Evolutionary conservation across 1,139 yeast genomes (phyloP), one percentile per base, ranked within the genome.

Genomic region (Blastobotrys aristatus): DNA sequence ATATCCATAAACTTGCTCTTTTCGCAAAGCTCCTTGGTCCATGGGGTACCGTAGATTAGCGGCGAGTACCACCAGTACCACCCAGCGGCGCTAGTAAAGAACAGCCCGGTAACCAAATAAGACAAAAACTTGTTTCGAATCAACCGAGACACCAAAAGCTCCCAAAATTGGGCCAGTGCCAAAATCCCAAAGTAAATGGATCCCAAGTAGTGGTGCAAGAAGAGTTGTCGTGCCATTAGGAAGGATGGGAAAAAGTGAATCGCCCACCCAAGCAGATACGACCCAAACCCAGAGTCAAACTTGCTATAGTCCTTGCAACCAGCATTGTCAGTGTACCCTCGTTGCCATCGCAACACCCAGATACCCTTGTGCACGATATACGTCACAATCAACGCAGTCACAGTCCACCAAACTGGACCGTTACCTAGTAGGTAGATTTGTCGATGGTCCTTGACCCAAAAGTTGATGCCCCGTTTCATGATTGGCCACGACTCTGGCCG

Each of bases 201-300:
- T 48, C 96, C 97, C 57, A 92, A 72, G 67, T 90, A 90, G 67
- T 90, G 97, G 66, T 90, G 97, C 48, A 92, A 73, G 72, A 90
- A 90, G 67, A 92, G 71, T 70, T 89, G 97, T 68, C 97, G 83
- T 26, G 84, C 92, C 97, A 90, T 90, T 53, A 92, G 72, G 73
- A 79, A 90, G 50, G 92, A 90, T 53, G 98, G 98, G 58, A 76
- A 70, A 64, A 82, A 86, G 67, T 92, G 97, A 52, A 87, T 58
- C 32, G 76, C 76, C 94, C 96, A 92, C 32, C 96, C 98, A 14
- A 82, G 64, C 46, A 83, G 64, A 65, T 79, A 89, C 44, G 80
- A 76, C 46, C 84, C 73, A 37, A 79, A 77, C 60, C 86, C 89
- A 49, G 76, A 70, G 61, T 85, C 88, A 73, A 82, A 90, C 65